These are phyloP conservation scores for Gamsiella multidivaricata DNA, from an alignment of 192 early-diverging fungal species.

Conservation along the genomic window DNA sequence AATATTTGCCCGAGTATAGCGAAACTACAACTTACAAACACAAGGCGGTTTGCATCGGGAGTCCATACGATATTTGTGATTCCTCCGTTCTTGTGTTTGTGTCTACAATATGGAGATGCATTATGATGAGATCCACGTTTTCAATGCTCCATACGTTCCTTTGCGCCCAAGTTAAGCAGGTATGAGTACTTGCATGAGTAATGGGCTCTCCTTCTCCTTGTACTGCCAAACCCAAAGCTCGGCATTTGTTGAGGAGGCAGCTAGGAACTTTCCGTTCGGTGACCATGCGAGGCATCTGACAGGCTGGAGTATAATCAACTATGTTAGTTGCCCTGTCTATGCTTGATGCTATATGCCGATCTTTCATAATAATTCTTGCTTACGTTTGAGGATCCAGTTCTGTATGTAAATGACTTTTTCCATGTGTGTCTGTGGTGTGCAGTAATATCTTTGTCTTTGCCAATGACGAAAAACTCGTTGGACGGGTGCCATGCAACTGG, in stretches of 20 bases:
- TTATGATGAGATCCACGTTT: not conserved
- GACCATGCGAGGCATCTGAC: slow-evolving; percentile 71
- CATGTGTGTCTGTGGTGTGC: slow-evolving; percentile 40
- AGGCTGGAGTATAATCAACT: slow-evolving; percentile 35
- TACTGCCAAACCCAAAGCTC: slow-evolving; percentile 77
- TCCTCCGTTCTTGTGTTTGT: slow-evolving; percentile 46
- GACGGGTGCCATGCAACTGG: slow-evolving; percentile 46
- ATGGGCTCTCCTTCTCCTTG: slow-evolving; percentile 57
- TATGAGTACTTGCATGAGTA: slow-evolving; percentile 9
- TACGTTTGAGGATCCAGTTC: slow-evolving; percentile 21
- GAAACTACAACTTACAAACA: slow-evolving; percentile 70
- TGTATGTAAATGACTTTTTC: slow-evolving; percentile 46
- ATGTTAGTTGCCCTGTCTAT: no score
- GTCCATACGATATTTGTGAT: slow-evolving; percentile 75
- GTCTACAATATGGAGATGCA: not conserved
- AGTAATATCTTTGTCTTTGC: slow-evolving; percentile 43
- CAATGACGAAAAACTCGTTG: slow-evolving; percentile 40
- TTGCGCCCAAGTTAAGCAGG: not conserved
- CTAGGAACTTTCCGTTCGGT: slow-evolving; percentile 70
- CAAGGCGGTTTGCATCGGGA: slow-evolving; percentile 71
- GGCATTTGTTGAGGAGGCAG: slow-evolving; percentile 55
- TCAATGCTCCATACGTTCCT: no score
- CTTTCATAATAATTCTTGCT: not conserved
- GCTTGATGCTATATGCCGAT: not conserved
- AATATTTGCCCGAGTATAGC: no score